Base-by-base conservation (phyloP, 805 yeast genomes). In the Tetrapisispora fleetii region DNA sequence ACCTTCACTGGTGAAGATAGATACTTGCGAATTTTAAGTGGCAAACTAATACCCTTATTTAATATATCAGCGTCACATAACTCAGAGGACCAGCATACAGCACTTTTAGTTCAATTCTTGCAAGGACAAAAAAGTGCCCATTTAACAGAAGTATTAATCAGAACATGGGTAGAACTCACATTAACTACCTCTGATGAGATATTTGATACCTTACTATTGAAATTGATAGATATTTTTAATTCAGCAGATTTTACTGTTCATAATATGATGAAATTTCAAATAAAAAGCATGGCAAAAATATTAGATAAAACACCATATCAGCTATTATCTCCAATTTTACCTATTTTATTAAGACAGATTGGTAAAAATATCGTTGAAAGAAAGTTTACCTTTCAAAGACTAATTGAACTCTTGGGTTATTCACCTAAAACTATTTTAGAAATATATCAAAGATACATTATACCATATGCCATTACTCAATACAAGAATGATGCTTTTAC, bases 271-370 rank as follows among this genome's bases (percentile, higher is more conserved):
- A 88, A 88, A 0, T 79, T 80, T 53, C 82, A 81, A 48, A 67
- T 91, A 4, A 67, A 77, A 21, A 67, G 73, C 33, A 73, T 85
- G 13, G 83, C 96, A 0, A 57, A 67, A 17, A 69, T 78, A 1
- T 77, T 78, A 54, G 65, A 71, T 1, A 67, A 77, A 35, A 78
- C 95, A 0, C 82, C 95, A 0, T 89, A 91, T 78, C 86, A 84
- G 60, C 65, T 91, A 14, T 68, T 88, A 19, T 79, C 85, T 8
- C 95, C 96, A 0, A 85, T 79, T 52, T 74, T 93, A 57, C 89
- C 91, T 2, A 76, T 81, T 35, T 71, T 89, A 8, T 76, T 90
- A 37, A 76, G 79, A 40, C 75, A 75, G 22, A 72, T 87, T 17
- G 80, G 87, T 3, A 78, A 78, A 52, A 72, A 73, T 40, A 59